Percentiles rank a stretch among this genome's conserved stretches.
phyloP scores from a whole-genome alignment of 2,329 filamentous ascomycete species.

The Colletotrichum zoysiae region DNA sequence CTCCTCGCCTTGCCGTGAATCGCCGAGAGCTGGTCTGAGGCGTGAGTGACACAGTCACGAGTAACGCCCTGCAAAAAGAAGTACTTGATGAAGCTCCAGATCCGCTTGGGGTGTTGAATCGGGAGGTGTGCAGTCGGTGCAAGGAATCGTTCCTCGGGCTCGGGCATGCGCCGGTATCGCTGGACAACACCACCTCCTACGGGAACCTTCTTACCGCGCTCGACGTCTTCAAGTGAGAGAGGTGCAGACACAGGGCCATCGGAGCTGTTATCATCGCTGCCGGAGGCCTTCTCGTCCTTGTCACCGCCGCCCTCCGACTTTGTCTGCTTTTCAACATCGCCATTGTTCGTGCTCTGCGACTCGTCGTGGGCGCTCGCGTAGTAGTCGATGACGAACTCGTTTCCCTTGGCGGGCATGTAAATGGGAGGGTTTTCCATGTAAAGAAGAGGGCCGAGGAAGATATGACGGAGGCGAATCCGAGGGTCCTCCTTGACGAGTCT shows the following conservation, averaged over 20 bases:
- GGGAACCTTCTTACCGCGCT: conserved; percentile 48
- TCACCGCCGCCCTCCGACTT: conserved; percentile 11
- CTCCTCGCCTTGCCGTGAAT: conserved; percentile 51
- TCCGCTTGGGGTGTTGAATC: conserved; percentile 41
- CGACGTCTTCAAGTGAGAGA: conserved; percentile 47
- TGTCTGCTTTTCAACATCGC: conserved; percentile 26
- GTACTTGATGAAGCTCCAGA: conserved; percentile 43
- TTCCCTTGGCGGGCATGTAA: conserved; percentile 45
- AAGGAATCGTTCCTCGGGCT: conserved; percentile 48
- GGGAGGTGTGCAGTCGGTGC: conserved; percentile 40
- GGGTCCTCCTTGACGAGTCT: conserved; percentile 50
- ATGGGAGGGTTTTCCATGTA: conserved; percentile 45
- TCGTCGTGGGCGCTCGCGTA: conserved; percentile 42
- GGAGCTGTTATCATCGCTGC: conserved; percentile 8
- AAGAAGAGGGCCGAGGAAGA: conserved; percentile 54
- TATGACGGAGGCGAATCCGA: conserved; percentile 50
- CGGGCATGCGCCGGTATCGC: conserved; percentile 56
- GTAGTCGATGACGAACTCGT: conserved; percentile 47
- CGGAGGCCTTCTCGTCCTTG: conserved; percentile 34
- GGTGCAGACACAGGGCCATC: not conserved
- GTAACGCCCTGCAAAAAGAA: conserved; percentile 45
- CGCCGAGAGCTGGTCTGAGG: conserved; percentile 46
- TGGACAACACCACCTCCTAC: conserved; percentile 44
- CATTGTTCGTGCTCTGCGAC: not conserved
- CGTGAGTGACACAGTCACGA: conserved; percentile 43